These are phyloP conservation scores for Elongisporangium anandrum DNA, from an alignment of 352 stramenopile genomes.

Conservation along the genomic window DNA sequence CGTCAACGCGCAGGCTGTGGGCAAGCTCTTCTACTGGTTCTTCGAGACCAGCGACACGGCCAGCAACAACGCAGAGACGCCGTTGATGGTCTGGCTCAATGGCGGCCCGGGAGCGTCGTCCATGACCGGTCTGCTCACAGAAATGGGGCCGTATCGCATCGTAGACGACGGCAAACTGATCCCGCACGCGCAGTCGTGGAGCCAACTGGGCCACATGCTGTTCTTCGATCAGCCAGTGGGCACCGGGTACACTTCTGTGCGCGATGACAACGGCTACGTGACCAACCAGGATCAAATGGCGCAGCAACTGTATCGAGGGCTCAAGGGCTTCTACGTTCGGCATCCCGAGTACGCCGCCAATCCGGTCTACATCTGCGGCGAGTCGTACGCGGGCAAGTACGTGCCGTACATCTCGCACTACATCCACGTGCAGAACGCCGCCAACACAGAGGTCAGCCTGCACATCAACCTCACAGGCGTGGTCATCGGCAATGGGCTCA, in stretches of 20 bases:
- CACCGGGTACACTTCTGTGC: constrained; percentile 72
- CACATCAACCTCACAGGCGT: constrained; percentile 82
- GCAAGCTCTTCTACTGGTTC: constrained; percentile 85
- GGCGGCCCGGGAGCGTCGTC: constrained; percentile 72
- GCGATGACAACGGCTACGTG: constrained; percentile 67
- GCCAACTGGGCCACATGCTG: constrained; percentile 74
- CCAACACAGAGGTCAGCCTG: constrained; percentile 23
- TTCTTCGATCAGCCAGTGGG: constrained; percentile 84
- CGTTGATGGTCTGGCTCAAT: constrained; percentile 80
- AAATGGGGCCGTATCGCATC: constrained; percentile 80
- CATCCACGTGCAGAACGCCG: constrained; percentile 88
- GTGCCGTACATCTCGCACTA: constrained; percentile 93
- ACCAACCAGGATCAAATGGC: constrained; percentile 63
- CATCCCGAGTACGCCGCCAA: constrained; percentile 80
- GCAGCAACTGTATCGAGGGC: constrained; percentile 89
- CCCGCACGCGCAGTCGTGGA: constrained; percentile 66
- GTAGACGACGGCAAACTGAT: constrained; percentile 62
- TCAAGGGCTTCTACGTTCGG: constrained; percentile 88
- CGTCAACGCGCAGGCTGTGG: constrained; percentile 48
- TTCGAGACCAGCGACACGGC: constrained; percentile 57
- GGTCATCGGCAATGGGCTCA: constrained; percentile 88
- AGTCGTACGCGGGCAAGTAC: constrained; percentile 97
- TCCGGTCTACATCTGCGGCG: constrained; percentile 71
- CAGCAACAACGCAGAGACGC: constrained; percentile 43
- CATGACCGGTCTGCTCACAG: constrained; percentile 72